Conservation (phyloP, 805 yeast genomes). For the Candida chauliodis region DNA sequence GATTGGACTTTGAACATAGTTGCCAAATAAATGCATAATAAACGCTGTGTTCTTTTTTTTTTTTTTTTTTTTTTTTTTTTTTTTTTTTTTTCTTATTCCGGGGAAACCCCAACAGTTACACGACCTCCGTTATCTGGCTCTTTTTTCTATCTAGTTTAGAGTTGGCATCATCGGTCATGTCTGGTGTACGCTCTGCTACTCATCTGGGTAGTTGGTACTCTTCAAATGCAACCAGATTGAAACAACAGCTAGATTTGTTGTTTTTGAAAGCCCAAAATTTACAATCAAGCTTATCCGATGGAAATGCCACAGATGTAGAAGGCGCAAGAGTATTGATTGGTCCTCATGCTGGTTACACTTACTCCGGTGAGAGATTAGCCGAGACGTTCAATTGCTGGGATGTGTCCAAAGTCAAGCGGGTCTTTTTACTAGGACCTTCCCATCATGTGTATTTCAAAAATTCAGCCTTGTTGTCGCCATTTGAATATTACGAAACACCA, state of each 20-base stretch:
- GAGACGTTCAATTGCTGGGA: constrained; percentile 76
- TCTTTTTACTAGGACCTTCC: constrained; percentile 88
- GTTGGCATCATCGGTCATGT: no score
- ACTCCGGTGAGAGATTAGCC: constrained; percentile 75
- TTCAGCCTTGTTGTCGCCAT: constrained; percentile 51
- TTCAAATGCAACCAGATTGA: constrained; percentile 39
- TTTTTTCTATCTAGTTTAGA: no score
- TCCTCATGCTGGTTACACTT: constrained; percentile 86
- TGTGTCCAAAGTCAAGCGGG: constrained; percentile 48
- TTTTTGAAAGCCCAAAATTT: constrained; percentile 29
- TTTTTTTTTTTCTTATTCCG: no score
- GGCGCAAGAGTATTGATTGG: constrained; percentile 42
- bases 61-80: no score
- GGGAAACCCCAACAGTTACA: background rate
- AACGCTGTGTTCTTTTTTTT: no score
- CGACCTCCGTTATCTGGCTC: background rate
- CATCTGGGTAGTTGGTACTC: constrained; percentile 94
- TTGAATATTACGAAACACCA: constrained; percentile 69
- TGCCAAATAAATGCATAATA: constrained; percentile 2
- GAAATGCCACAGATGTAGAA: constrained; percentile 41
- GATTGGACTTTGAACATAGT: constrained; percentile 37
- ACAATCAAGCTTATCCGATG: constrained; percentile 16
- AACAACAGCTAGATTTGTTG: constrained; percentile 48
- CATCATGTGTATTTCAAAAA: constrained; percentile 81
- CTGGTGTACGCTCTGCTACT: constrained; percentile 55